Evolutionary conservation across 352 stramenopile species (phyloP), one percentile per base, ranked within the genome.

Genomic region (Globisporangium cylindrosporum): DNA sequence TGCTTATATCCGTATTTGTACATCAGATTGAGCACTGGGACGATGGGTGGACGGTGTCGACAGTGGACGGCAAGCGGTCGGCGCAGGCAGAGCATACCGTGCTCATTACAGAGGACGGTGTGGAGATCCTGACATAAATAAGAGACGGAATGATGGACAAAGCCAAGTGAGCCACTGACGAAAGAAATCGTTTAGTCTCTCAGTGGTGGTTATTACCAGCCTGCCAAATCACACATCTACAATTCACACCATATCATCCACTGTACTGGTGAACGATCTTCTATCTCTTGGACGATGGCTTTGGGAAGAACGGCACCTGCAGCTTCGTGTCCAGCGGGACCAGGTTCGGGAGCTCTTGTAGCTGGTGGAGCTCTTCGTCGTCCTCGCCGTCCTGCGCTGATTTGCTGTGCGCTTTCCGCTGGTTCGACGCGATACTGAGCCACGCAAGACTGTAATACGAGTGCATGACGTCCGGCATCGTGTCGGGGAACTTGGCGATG

Each of bases 41-140:
- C 64, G 98, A 99, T 77, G 82, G 91, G 56, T 99, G 97, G 98
- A 99, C 97, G 12, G 95, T 98, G 6, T 95, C 93, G 15, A 99
- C 97, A 20, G 81, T 81, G 1, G 97, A 99, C 75, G 97, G 95
- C 56, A 80, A 80, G 51, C 79, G 95, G 49, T 96, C 91, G n/a
- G 97, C 96, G 24, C 97, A 99, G 73, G 98, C 98, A 64, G 97
- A 99, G 73, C 97, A 99, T 81, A 99, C 97, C n/a, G 82, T 99
- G 18, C 77, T 99, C 14, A 93, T 99, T 62, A 99, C 96, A 4
- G 83, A 97, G 29, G 84, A 98, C 61, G 97, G 97, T 48, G 91
- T 97, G 3, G 94, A 99, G 63, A 92, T 98, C 29, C 74, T 99
- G 54, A 99, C 97, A n/a, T 93, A 81, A 54, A 68, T 32, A 32